phyloP scores from a whole-genome alignment of 805 yeast species.

The Metschnikowia aberdeeniae region DNA sequence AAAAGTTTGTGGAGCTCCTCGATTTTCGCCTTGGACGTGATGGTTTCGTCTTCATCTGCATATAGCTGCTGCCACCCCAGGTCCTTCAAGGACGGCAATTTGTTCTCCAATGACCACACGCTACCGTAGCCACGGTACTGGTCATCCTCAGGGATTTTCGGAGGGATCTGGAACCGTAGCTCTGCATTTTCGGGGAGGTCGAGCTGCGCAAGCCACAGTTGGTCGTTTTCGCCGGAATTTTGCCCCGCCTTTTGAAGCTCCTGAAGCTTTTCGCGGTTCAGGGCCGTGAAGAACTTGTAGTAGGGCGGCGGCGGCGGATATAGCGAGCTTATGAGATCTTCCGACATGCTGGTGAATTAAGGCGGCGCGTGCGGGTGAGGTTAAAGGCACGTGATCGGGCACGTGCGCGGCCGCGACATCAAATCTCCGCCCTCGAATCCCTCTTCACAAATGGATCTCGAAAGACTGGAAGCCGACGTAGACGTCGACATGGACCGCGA shows the following conservation, averaged over 20 bases:
- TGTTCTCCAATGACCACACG: constrained; percentile 79
- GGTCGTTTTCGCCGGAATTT: background rate
- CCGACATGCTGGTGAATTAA: constrained; percentile 14
- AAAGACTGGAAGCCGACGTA: constrained; percentile 6
- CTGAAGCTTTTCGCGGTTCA: constrained; percentile 49
- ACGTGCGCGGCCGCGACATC: background rate
- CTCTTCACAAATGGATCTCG: constrained; percentile 2
- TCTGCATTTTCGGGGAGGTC: constrained; percentile 34
- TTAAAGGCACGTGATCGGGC: background rate
- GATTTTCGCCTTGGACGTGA: constrained; percentile 46
- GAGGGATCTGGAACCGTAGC: constrained; percentile 60
- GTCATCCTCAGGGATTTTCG: constrained; percentile 54
- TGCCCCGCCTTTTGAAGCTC: constrained; percentile 18
- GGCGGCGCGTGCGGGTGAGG: background rate
- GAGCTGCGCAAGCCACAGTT: background rate
- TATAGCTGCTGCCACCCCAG: constrained; percentile 79
- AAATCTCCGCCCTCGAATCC: background rate
- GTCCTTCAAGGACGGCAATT: constrained; percentile 67
- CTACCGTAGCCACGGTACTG: constrained; percentile 86
- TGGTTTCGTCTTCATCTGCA: constrained; percentile 33
- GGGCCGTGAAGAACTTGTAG: constrained; percentile 65
- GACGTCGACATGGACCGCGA: constrained; percentile 12
- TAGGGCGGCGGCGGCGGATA: constrained; percentile 96
- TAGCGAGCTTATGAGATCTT: constrained; percentile 54
- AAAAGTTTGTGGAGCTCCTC: constrained; percentile 75